Evolutionary conservation across 805 yeast species (phyloP).

Genomic region (Ogataea nitratoaversa): DNA sequence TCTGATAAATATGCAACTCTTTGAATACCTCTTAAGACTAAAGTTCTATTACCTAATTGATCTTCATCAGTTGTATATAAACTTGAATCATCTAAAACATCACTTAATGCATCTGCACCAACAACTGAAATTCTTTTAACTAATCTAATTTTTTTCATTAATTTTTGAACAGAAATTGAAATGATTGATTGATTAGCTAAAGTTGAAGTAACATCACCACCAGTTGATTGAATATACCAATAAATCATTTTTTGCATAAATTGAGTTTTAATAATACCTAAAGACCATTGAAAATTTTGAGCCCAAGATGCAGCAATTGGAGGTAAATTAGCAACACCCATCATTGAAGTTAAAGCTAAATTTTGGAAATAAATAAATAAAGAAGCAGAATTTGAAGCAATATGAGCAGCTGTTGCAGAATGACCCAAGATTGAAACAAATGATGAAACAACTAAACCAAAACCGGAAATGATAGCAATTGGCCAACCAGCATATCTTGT

Average conservation of each 20-base stretch:
- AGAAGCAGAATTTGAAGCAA: slow-evolving; percentile 93
- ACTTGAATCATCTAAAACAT: slow-evolving; percentile 44
- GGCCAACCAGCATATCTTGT: slow-evolving; percentile 94
- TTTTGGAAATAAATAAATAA: slow-evolving; percentile 92
- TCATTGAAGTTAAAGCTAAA: slow-evolving; percentile 88
- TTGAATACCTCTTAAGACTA: slow-evolving; percentile 85
- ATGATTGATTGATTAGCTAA: slow-evolving; percentile 57
- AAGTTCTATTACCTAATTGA: slow-evolving; percentile 58
- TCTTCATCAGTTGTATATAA: slow-evolving; percentile 73
- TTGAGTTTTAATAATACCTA: slow-evolving; percentile 75
- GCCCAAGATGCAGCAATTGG: slow-evolving; percentile 99
- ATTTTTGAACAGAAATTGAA: slow-evolving; percentile 82
- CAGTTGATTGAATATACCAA: slow-evolving; percentile 96
- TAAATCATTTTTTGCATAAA: slow-evolving; percentile 81
- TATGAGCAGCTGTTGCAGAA: slow-evolving; percentile 90
- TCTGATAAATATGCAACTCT: slow-evolving; percentile 82
- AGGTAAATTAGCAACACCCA: slow-evolving; percentile 89
- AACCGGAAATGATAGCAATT: slow-evolving; percentile 83
- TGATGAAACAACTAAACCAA: slow-evolving; percentile 86
- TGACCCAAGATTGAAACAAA: slow-evolving; percentile 84
- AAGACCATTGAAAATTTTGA: slow-evolving; percentile 93
- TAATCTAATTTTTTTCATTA: slow-evolving; percentile 12
- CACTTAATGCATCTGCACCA: slow-evolving; percentile 38
- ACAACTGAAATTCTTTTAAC: slow-evolving; percentile 36
- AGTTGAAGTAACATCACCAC: slow-evolving; percentile 80